phyloP scores from a whole-genome alignment of 768 basidiomycete genomes.

The Suillus cothurnatus region DNA sequence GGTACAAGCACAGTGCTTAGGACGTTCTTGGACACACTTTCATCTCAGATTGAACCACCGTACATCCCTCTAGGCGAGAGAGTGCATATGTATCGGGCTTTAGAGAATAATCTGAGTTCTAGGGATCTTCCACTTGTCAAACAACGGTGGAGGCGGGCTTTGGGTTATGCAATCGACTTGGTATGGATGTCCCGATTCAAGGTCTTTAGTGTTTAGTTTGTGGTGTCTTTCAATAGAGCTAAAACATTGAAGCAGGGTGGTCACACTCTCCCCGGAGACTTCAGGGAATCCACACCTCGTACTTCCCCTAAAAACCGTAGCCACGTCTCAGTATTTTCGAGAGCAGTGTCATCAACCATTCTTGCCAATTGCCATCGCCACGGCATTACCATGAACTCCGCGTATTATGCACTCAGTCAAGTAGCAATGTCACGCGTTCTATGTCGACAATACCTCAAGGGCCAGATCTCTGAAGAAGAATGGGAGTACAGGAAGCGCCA shows the following conservation, averaged over 20 bases:
- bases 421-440: constrained; percentile 51
- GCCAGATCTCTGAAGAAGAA: constrained; percentile 49
- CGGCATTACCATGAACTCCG: constrained; percentile 51
- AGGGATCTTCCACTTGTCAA: constrained; percentile 33
- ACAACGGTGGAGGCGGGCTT: constrained; percentile 48
- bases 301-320: constrained; percentile 43
- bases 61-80: constrained; percentile 34
- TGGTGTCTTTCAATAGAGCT: not conserved
- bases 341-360: constrained; percentile 33
- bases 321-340: constrained; percentile 26
- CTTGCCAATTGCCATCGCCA: constrained; percentile 40
- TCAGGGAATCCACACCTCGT: constrained; percentile 36
- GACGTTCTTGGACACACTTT: constrained; percentile 45
- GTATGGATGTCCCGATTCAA: constrained; percentile 34
- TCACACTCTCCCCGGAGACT: constrained; percentile 49
- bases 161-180: constrained; percentile 39
- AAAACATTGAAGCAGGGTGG: constrained; percentile 46
- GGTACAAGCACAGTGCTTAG: constrained; percentile 44
- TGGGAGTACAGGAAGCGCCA: constrained; percentile 52
- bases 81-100: constrained; percentile 42
- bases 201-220: constrained; percentile 27
- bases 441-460: constrained; percentile 43
- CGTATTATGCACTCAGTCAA: constrained; percentile 50
- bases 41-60: constrained; percentile 13
- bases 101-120: constrained; percentile 40